These are phyloP conservation scores for Paecilomyces variotii DNA, from an alignment of 2,329 filamentous ascomycete species.

Conservation along the genomic window DNA sequence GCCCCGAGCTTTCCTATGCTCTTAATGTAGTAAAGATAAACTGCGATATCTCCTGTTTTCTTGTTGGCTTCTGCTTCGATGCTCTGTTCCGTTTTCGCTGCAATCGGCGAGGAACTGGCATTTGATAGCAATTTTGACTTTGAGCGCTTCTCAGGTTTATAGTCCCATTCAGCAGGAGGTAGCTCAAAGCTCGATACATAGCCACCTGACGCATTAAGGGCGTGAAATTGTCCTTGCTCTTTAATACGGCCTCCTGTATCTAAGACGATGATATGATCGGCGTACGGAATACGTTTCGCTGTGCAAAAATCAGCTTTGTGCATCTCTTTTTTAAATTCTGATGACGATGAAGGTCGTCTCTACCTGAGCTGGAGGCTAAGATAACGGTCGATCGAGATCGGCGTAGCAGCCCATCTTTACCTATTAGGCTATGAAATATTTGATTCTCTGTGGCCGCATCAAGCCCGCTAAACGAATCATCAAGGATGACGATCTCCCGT, in stretches of 20 bases:
- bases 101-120: slow-evolving; percentile 1
- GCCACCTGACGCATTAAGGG: slow-evolving; percentile 27
- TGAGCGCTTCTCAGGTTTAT: slow-evolving; percentile 10
- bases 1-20: slow-evolving; percentile 30
- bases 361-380: slow-evolving; percentile 9
- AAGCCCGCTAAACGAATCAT: slow-evolving; percentile 10
- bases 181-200: slow-evolving; percentile 36
- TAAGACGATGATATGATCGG: slow-evolving; percentile 36
- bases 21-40: slow-evolving; percentile 34
- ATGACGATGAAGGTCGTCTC: not conserved
- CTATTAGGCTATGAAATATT: slow-evolving; percentile 9
- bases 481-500: slow-evolving; percentile 6
- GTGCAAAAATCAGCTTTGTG: not conserved
- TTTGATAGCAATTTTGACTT: slow-evolving; percentile 6
- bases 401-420: slow-evolving; percentile 7
- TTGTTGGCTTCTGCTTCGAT: slow-evolving; percentile 20
- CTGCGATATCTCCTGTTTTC: slow-evolving; percentile 33
- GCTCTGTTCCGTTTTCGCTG: slow-evolving; percentile 8
- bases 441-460: slow-evolving; percentile 9
- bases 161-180: slow-evolving; percentile 23
- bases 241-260: slow-evolving; percentile 27
- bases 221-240: slow-evolving; percentile 35
- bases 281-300: slow-evolving; percentile 34
- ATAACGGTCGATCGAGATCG: slow-evolving; percentile 5
- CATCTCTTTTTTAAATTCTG: not conserved